Conservation (phyloP, 129 eudicot genomes). For the Helianthus annuus region DNA sequence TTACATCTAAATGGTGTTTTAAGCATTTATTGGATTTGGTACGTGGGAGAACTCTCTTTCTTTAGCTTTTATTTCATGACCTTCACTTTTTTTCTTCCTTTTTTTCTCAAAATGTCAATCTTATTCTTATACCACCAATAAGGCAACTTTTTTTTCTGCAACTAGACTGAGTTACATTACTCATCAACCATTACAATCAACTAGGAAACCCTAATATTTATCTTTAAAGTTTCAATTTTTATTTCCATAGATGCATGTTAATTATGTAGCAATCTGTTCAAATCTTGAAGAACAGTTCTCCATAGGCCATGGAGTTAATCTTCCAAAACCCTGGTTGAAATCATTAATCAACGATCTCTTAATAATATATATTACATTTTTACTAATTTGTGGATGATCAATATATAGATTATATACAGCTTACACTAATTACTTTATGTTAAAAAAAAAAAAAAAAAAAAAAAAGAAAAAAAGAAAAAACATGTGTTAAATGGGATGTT, state of each 20-base stretch:
- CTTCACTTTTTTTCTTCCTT: slow-evolving; percentile 36
- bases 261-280: not conserved
- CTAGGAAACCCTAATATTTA: slow-evolving; percentile 31
- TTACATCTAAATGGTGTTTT: slow-evolving; percentile 38
- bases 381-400: not conserved
- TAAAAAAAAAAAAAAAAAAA: too few species aligned
- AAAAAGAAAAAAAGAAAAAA: not conserved
- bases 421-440: not conserved
- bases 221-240: not conserved
- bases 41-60: slow-evolving; percentile 29
- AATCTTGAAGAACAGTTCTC: not conserved
- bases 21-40: slow-evolving; percentile 20
- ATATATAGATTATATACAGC: not conserved
- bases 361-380: too few species aligned
- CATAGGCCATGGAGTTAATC: too few species aligned
- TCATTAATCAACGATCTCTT: too few species aligned
- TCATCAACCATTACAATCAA: slow-evolving; percentile 25
- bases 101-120: slow-evolving; percentile 25
- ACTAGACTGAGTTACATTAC: slow-evolving; percentile 28
- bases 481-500: not conserved
- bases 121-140: slow-evolving; percentile 29
- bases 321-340: too few species aligned
- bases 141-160: slow-evolving; percentile 36
- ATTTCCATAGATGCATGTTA: not conserved
- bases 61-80: slow-evolving; percentile 38